phyloP scores from a whole-genome alignment of 306 rosid genomes.

The Hippophae rhamnoides region DNA sequence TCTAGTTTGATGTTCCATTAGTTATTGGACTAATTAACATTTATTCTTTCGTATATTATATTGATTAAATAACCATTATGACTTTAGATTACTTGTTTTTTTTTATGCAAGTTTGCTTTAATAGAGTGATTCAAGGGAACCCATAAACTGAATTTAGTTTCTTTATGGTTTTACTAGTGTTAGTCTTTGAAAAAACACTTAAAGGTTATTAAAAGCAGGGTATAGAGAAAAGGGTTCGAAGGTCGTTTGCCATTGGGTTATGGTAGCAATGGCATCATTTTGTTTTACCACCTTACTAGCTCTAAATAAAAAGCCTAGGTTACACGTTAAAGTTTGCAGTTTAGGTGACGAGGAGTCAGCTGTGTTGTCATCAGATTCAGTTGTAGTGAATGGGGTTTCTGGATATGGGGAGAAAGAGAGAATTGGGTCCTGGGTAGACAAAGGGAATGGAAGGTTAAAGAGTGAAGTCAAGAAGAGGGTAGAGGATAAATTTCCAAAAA shows the following conservation, averaged over 20 bases:
- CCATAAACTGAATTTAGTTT: background rate
- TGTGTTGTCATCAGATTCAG: slow-evolving; percentile 34
- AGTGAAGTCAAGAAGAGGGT: slow-evolving; percentile 9
- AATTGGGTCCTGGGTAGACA: slow-evolving; percentile 20
- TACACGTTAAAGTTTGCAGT: slow-evolving; percentile 28
- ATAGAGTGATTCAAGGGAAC: background rate
- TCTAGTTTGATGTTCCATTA: no score
- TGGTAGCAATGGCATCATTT: slow-evolving; percentile 40
- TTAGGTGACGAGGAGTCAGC: slow-evolving; percentile 20
- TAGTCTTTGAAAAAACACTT: background rate
- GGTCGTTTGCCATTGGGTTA: background rate
- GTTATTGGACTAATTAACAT: background rate
- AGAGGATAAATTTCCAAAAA: slow-evolving; percentile 14
- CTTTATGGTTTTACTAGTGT: background rate
- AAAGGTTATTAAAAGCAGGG: background rate
- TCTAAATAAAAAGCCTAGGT: slow-evolving; percentile 14
- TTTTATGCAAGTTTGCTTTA: background rate
- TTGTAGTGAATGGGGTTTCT: slow-evolving; percentile 35
- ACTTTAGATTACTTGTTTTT: background rate
- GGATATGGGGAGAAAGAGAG: slow-evolving; percentile 23
- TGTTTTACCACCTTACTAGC: slow-evolving; percentile 23
- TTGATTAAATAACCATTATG: background rate
- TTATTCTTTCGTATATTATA: background rate
- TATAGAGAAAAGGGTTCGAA: background rate
- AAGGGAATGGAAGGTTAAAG: slow-evolving; percentile 27